Evolutionary conservation across 805 yeast genomes (phyloP), one percentile per base, ranked within the genome.

Genomic region (Lipomyces kockii): DNA sequence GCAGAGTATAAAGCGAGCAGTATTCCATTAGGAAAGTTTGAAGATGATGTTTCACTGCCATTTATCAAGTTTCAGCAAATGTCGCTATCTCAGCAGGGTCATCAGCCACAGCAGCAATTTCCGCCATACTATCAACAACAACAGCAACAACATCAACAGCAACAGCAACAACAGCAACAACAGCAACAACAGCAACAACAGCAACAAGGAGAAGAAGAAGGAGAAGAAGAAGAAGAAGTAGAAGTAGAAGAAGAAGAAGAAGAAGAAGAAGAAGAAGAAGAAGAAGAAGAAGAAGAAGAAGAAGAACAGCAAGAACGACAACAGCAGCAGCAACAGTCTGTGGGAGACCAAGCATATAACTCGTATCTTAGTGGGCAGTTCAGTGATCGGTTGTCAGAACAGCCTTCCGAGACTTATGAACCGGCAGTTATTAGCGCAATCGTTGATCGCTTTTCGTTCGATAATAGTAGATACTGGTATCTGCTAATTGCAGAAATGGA

Each of bases 1-100:
- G 97, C 97, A 17, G 90, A 87, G 77, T 96, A 95, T 78, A 94
- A 94, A 79, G 97, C 97, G 1, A 87, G 91, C 70, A 88, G 93
- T 49, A 91, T 92, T 56, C 89, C 92, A 7, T 79, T 91, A 63
- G 91, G 91, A 3, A 79, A 82, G 49, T 83, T 85, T 32, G 87
- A 84, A 59, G 83, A 80, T 37, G 74, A 72, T 56, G 27, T 43
- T 7, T 56, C 58, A 8, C 14, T 65, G 29, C 69, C 69, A 20
- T 65, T 61, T 32, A 53, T 57, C 46, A 52, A 59, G 49, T 55
- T 68, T 46, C 71, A 68, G 63, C 71, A 65, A 25, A 54, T 68
- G 66, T 43, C 66, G 17, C 14, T 67, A 2, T 17, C 22, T 3
- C 52, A 34, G 22, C 69, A 62, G 52, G 35, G 32, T 8, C 69